These are phyloP conservation scores for Fusarium acutatum DNA, from an alignment of 2,329 filamentous ascomycete species.

Conservation along the genomic window DNA sequence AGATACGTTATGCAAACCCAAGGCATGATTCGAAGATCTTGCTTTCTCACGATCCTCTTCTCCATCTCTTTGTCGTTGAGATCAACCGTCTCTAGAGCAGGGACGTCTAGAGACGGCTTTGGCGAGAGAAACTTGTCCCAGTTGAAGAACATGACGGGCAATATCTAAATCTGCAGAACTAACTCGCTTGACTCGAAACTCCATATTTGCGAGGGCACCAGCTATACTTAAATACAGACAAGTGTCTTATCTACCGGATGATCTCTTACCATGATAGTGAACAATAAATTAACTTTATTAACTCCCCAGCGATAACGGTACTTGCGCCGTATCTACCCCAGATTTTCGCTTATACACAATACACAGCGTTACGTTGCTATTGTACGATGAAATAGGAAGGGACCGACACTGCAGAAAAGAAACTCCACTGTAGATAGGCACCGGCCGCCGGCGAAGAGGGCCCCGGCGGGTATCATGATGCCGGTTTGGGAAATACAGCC, in stretches of 20 bases:
- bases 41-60: constrained; percentile 45
- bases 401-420: neutral
- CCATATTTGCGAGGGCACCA: too few relatives aligned
- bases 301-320: constrained; percentile 27
- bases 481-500: neutral
- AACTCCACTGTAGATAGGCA: constrained; percentile 21
- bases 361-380: neutral
- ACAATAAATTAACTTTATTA: neutral
- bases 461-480: constrained; percentile 16
- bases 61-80: constrained; percentile 48
- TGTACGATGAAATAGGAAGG: neutral
- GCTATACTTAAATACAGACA: too few relatives aligned
- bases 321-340: constrained; percentile 15
- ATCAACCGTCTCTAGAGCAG: constrained; percentile 46
- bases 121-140: constrained; percentile 33
- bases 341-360: neutral
- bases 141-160: constrained; percentile 24
- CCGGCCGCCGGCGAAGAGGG: constrained; percentile 21
- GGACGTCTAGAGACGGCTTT: constrained; percentile 46
- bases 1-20: constrained; percentile 47
- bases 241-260: neutral
- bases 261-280: constrained; percentile 9
- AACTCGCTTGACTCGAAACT: too few relatives aligned
- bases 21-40: constrained; percentile 45
- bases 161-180: neutral